Evolutionary conservation across 768 basidiomycete genomes (phyloP), one percentile per base, ranked within the genome.

Genomic region (Agaricus sinodeliciosus): DNA sequence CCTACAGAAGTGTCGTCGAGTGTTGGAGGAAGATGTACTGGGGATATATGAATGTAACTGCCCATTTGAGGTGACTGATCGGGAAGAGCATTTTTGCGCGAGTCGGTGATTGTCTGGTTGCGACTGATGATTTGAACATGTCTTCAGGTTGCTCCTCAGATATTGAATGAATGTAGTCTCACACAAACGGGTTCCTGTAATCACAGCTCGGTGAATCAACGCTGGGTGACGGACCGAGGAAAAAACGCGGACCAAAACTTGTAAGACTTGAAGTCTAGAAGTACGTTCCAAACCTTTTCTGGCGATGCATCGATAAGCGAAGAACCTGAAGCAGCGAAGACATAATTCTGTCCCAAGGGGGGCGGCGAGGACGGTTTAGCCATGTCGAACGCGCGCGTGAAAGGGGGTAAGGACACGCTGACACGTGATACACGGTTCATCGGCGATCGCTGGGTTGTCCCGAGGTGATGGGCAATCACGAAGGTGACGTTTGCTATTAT

Each of bases 161-260:
- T 41, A 48, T n/a, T 7, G 22, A 39, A 6, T 16, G 34, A 19
- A 15, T 6, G 28, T n/a, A 4, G 31, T 68, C 78, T 26, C 68
- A 84, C 84, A 80, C 76, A 51, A 85, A 86, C 4, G 84, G 73
- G 58, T 86, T 87, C 84, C 84, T 87, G 55, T 19, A 25, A 15
- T 13, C 34, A 43, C 19, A n/a, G 37, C 42, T 31, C 4, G 51
- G 55, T 52, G 43, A 34, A 39, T 46, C 19, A 54, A 35, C 44
- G 39, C 50, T 12, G 34, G 37, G 27, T 7, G 39, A 26, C n/a
- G 22, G 8, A 42, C 16, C 16, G 27, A 44, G 1, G 35, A 27
- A 9, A 7, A 22, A 22, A 26, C 39, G 52, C 59, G 53, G 62
- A 82, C 86, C 86, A 89, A 67, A 82, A 70, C 15, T 69, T 69